These are phyloP conservation scores for Bauhinia variegata DNA, from an alignment of 306 rosid genomes.

Conservation along the genomic window DNA sequence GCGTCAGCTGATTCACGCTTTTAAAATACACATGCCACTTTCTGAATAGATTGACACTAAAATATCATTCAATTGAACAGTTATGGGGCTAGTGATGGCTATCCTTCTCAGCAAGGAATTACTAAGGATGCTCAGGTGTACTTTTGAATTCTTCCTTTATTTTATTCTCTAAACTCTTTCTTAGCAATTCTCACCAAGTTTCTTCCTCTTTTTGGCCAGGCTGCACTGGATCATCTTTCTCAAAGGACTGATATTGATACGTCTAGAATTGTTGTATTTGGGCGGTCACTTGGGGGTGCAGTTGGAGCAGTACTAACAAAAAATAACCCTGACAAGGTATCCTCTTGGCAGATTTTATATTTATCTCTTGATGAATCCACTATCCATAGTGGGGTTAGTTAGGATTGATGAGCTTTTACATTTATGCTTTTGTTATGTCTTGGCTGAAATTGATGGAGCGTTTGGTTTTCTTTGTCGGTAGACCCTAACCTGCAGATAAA, in stretches of 20 bases:
- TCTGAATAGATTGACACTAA: conserved; percentile 36
- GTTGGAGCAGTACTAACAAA: conserved; percentile 90
- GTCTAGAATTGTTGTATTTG: conserved; percentile 87
- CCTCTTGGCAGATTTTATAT: conserved; percentile 3
- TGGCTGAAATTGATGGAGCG: conserved; percentile 14
- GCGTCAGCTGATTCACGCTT: conserved; percentile 15
- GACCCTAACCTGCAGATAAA: conserved; percentile 2
- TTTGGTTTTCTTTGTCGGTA: conserved; percentile 7
- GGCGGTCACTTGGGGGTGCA: conserved; percentile 99
- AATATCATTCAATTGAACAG: conserved; percentile 46
- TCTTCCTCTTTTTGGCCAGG: conserved; percentile 51
- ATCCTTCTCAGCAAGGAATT: conserved; percentile 96
- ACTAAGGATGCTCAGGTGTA: conserved; percentile 90
- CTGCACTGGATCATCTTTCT: conserved; percentile 96
- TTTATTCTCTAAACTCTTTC: conserved; percentile 12
- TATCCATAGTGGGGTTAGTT: background rate
- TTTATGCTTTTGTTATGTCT: background rate
- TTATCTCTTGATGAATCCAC: background rate
- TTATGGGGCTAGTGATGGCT: conserved; percentile 97
- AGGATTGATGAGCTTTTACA: background rate
- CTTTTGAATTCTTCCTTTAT: conserved; percentile 23
- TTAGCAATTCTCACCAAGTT: background rate
- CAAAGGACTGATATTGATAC: conserved; percentile 92
- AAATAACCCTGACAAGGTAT: conserved; percentile 94
- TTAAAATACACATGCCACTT: conserved; percentile 21